These are phyloP conservation scores for Mycena floridula DNA, from an alignment of 768 basidiomycete species.

Conservation along the genomic window DNA sequence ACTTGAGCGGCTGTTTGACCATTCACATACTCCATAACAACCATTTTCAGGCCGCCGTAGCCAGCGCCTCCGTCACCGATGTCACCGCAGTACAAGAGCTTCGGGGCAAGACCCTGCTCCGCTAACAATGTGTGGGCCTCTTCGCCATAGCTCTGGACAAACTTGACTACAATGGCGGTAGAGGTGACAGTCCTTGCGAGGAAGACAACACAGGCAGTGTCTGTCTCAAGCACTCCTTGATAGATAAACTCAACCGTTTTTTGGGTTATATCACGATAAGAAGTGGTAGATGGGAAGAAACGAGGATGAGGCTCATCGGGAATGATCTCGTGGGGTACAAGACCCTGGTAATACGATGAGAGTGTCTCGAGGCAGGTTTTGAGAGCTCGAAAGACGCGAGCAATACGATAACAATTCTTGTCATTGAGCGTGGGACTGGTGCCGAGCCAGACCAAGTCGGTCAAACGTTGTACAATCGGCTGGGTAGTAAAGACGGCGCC, in stretches of 20 bases:
- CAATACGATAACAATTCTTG: conserved; percentile 1
- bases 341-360: not conserved
- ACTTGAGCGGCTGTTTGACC: not conserved
- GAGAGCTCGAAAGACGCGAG: too few species aligned
- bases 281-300: conserved; percentile 6
- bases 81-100: not conserved
- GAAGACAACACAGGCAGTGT: conserved; percentile 10
- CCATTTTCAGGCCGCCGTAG: not conserved
- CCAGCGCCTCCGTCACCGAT: not conserved
- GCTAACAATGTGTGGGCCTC: conserved; percentile 13
- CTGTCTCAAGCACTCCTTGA: conserved; percentile 1
- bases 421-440: not conserved
- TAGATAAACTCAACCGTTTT: conserved; percentile 8
- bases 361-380: conserved; percentile 2
- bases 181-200: not conserved
- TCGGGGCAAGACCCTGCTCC: not conserved
- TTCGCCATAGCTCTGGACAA: conserved; percentile 18
- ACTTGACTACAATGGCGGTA: conserved; percentile 20
- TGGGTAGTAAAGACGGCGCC: conserved; percentile 15
- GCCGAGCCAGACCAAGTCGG: conserved; percentile 8
- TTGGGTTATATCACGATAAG: not conserved
- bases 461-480: conserved; percentile 18
- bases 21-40: not conserved
- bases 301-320: not conserved
- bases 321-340: not conserved